phyloP scores from a whole-genome alignment of 495 filamentous ascomycete genomes.

The Amorphotheca resinae region DNA sequence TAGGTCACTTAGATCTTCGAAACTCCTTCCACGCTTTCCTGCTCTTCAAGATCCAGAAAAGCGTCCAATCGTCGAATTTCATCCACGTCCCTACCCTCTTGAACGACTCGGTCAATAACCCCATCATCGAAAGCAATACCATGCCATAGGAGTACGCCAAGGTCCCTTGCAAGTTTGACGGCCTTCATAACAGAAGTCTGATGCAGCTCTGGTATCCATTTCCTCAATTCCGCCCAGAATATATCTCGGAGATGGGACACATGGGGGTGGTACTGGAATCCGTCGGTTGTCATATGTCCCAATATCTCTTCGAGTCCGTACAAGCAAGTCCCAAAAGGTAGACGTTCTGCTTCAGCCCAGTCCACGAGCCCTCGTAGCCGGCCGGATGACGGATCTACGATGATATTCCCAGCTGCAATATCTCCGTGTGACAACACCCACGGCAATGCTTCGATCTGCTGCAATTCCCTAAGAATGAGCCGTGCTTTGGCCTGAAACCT shows the following conservation, averaged over 20 bases:
- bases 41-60: slow-evolving; percentile 12
- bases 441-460: slow-evolving; percentile 29
- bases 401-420: slow-evolving; percentile 39
- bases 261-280: slow-evolving; percentile 31
- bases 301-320: slow-evolving; percentile 45
- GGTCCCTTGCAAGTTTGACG: slow-evolving; percentile 30
- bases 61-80: slow-evolving; percentile 35
- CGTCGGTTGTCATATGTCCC: slow-evolving; percentile 23
- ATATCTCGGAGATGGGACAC: slow-evolving; percentile 26
- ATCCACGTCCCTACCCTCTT: slow-evolving; percentile 31
- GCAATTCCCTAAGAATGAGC: slow-evolving; percentile 22
- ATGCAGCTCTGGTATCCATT: slow-evolving; percentile 25
- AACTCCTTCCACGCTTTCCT: no score
- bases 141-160: slow-evolving; percentile 46
- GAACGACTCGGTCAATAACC: slow-evolving; percentile 37
- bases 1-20: background rate
- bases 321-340: slow-evolving; percentile 42
- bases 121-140: slow-evolving; percentile 49
- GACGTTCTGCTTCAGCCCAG: slow-evolving; percentile 47
- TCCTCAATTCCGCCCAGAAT: slow-evolving; percentile 36
- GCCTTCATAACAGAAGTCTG: slow-evolving; percentile 18
- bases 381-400: slow-evolving; percentile 28
- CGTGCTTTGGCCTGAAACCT: slow-evolving; percentile 24
- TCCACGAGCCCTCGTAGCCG: slow-evolving; percentile 39
- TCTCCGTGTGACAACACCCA: slow-evolving; percentile 47